Base-by-base conservation (phyloP, 441 rosid genomes). In the Sinapis alba region DNA sequence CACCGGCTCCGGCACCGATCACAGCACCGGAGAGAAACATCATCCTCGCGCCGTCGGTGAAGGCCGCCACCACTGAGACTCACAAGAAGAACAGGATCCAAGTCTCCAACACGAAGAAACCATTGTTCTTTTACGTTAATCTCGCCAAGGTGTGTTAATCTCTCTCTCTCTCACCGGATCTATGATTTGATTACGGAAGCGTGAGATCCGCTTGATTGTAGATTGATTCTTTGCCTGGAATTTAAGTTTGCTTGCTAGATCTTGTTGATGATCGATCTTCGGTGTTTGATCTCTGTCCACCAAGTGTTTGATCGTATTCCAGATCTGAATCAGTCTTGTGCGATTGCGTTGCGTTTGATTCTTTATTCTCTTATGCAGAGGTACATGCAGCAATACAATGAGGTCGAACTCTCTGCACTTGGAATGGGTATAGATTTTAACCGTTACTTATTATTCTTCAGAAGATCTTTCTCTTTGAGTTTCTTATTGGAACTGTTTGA, bases 341-440 rank as follows among this genome's bases (percentile, higher is more conserved):
- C 60, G 18, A 62, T 36, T 64, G 69, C 19, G 24, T 18, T 65
- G 45, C 0, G 68, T 50, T 47, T 79, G 72, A 70, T 28, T 0
- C 2, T 15, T 54, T 12, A 6, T 60, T 1, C 0, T 38, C 0
- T 79, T 23, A 5, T 53, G 58, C 71, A 92, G 98, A 92, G 94
- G 78, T 94, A 94, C 78, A 90, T 94, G 87, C 97, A 93, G 84
- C 98, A 93, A 70, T 81, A 88, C 83, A 82, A 82, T 27, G 98
- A 93, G 69, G 98, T 95, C 59, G 97, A 93, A 47, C 91, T 93
- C 50, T 95, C 98, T 51, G 96, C 96, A 7, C 95, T 95, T 57
- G 97, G 99, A 76, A 95, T 91, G 99, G 97, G 97, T 95, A 88
- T 24, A 86, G 4, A 27, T 13, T 64, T 59, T 53, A 0, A 3